phyloP scores from a whole-genome alignment of 2,329 filamentous ascomycete genomes.

The Colletotrichum sp. region DNA sequence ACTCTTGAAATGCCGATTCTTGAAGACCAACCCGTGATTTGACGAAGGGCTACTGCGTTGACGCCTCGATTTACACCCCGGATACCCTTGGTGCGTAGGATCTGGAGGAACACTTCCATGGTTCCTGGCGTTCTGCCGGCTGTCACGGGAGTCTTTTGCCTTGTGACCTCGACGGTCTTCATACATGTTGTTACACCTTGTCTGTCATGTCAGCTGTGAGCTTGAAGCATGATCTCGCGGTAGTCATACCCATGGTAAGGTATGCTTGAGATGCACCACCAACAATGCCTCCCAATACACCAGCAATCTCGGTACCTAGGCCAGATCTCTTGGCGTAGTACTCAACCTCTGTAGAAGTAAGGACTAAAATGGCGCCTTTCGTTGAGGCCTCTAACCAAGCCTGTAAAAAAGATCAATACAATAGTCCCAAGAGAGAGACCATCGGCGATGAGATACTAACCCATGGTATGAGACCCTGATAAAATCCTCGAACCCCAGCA shows the following conservation, averaged over 20 bases:
- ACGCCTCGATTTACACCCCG: slow-evolving; percentile 18
- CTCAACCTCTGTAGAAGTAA: not conserved
- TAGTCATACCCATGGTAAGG: slow-evolving; percentile 8
- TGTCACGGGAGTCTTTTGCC: not conserved
- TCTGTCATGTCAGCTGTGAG: not conserved
- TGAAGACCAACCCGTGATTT: slow-evolving; percentile 21
- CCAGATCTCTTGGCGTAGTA: not conserved
- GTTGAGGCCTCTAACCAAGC: slow-evolving; percentile 16
- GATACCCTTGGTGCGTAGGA: slow-evolving; percentile 15
- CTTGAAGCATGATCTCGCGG: not conserved
- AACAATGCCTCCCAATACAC: slow-evolving; percentile 13
- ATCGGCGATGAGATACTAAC: too few species aligned
- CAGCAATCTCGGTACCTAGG: not conserved
- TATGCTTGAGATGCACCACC: slow-evolving; percentile 21
- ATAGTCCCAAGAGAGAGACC: not conserved
- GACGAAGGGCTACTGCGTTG: slow-evolving; percentile 19
- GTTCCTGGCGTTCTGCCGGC: not conserved
- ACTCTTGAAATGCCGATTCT: slow-evolving; percentile 21
- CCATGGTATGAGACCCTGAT: slow-evolving; percentile 23
- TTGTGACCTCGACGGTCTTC: slow-evolving; percentile 20
- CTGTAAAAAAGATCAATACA: not conserved
- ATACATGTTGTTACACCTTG: slow-evolving; percentile 19
- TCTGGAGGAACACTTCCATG: slow-evolving; percentile 16
- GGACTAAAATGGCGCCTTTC: not conserved
- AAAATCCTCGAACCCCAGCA: slow-evolving; percentile 11